Base-by-base conservation (phyloP, 83 land plant species). In the Diphasiastrum complanatum region DNA sequence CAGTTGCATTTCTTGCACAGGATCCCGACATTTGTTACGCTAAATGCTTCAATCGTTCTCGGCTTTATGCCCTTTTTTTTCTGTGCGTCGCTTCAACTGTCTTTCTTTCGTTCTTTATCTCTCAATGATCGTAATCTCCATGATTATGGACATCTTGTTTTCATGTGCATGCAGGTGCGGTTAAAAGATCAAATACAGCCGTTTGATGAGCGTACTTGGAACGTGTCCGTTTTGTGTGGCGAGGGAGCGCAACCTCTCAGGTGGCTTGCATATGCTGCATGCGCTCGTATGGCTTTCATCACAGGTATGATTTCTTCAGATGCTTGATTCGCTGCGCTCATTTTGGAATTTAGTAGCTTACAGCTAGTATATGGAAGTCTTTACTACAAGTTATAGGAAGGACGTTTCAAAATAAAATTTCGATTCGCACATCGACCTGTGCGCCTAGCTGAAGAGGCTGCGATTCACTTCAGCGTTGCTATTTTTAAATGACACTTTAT, bases 131-230 rank as follows among this genome's bases (percentile, higher is more conserved):
- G 18, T 14, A 1, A 41, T 41, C n/a, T 41, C 45, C 0, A n/a
- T n/a, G n/a, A n/a, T n/a, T n/a, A n/a, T n/a, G n/a, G n/a, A n/a
- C n/a, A n/a, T n/a, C n/a, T n/a, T n/a, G n/a, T n/a, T n/a, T n/a
- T n/a, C n/a, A n/a, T n/a, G n/a, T 41, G n/a, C 45, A 41, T 41
- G 45, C 59, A 55, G 59, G 59, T 55, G 59, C 59, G 14, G 14
- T 27, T 55, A 11, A 55, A 55, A 30, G 59, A 55, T 11, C 30
- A 35, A 12, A 55, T 55, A 11, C 26, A 55, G n/a, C 35, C 26
- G 19, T 55, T 55, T 55, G 59, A 55, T 55, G 26, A 1, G 5
- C 59, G 59, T 11, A 27, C 26, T 20, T 55, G 59, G 59, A 27
- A 31, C n/a, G 59, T 55, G 0, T 19, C 30, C 11, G 35, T 55